A percentile compares a stretch with the other conserved stretches of the same genome.
phyloP scores from a whole-genome alignment of 176 grass and related monocot species.

The barley (Hordeum vulgare) region MorexV3_pseudomolecules_assembly NC_058521.1:547599084-547599583 shows the following conservation, averaged over 20 bases:
- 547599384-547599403: neutral
- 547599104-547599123: slow-evolving; percentile 4
- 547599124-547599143: neutral
- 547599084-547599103: slow-evolving; percentile 4
- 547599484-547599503: neutral
- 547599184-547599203: slow-evolving; percentile 2
- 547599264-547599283: neutral
- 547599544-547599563: neutral
- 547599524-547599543: neutral
- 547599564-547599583: neutral
- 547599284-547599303: neutral
- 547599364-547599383: neutral
- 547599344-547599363: neutral
- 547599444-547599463: neutral
- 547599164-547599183: neutral
- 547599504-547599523: neutral
- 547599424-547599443: neutral
- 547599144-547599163: neutral
- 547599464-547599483: neutral
- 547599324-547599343: neutral
- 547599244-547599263: neutral
- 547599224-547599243: neutral
- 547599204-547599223: neutral
- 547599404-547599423: neutral
- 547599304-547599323: neutral